A percentile compares a stretch with the other conserved stretches of the same genome.
Evolutionary conservation across 805 yeast genomes (phyloP).

Genomic region (Ascoidea asiatica): DNA sequence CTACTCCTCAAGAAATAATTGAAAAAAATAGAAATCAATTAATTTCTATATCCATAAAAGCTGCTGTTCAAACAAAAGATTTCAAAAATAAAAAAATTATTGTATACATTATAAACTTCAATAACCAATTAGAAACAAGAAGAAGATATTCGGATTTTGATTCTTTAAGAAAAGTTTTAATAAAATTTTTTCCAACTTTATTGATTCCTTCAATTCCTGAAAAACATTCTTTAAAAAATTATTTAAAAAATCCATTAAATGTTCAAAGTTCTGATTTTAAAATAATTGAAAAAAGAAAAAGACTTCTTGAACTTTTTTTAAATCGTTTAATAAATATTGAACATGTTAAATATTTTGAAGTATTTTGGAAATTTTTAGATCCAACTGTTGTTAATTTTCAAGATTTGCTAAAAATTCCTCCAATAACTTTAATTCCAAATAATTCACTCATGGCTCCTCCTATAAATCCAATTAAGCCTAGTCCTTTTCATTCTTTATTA

Average conservation of each 20-base stretch:
- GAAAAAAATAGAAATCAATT: constrained; percentile 1
- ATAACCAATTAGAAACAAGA: constrained; percentile 35
- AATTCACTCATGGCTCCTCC: constrained; percentile 9
- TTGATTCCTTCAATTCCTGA: constrained; percentile 93
- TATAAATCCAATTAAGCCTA: constrained; percentile 8
- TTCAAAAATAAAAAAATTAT: constrained; percentile 49
- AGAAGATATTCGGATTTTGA: constrained; percentile 91
- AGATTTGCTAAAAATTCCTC: constrained; percentile 7
- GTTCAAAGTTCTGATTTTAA: constrained; percentile 26
- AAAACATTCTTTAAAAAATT: constrained; percentile 50
- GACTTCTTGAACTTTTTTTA: constrained; percentile 64
- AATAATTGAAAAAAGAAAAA: constrained; percentile 53
- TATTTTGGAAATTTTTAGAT: constrained; percentile 9
- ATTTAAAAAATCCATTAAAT: constrained; percentile 27
- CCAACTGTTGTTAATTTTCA: constrained; percentile 7
- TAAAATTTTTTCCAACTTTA: constrained; percentile 65
- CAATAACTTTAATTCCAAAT: constrained; percentile 6
- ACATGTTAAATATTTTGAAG: constrained; percentile 5
- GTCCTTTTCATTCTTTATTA: constrained; percentile 9
- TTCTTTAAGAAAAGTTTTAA: constrained; percentile 53
- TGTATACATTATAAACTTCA: constrained; percentile 61
- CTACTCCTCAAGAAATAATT: constrained; percentile 5
- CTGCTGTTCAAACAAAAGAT: constrained; percentile 63
- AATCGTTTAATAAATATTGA: constrained; percentile 32
- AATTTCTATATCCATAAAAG: constrained; percentile 31